These are phyloP conservation scores for Irpex sp. DNA, from an alignment of 1,284 basidiomycete genomes.

Conservation along the genomic window DNA sequence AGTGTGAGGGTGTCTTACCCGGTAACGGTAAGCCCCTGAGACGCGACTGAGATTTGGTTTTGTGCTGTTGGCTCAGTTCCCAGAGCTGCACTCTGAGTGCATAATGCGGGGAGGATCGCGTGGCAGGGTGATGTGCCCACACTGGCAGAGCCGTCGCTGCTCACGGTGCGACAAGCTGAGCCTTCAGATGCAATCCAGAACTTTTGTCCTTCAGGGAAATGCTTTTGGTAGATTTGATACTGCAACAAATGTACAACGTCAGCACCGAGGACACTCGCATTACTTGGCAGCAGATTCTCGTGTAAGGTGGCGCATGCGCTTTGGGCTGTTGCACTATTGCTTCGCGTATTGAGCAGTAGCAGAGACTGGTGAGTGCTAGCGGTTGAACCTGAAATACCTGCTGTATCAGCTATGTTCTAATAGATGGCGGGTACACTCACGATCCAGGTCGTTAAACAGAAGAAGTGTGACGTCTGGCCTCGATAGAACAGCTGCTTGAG, in stretches of 20 bases:
- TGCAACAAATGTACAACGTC: slow-evolving; percentile 23
- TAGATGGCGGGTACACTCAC: slow-evolving; percentile 11
- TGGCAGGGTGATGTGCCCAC: slow-evolving; percentile 20
- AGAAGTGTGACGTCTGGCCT: slow-evolving; percentile 17
- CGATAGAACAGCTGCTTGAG: not conserved
- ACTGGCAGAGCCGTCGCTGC: slow-evolving; percentile 19
- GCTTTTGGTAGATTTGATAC: slow-evolving; percentile 23
- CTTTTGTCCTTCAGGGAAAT: slow-evolving; percentile 17
- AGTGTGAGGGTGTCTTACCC: slow-evolving; percentile 19
- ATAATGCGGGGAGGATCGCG: slow-evolving; percentile 23
- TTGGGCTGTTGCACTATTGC: slow-evolving; percentile 15
- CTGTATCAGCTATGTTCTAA: not conserved
- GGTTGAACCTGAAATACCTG: slow-evolving; percentile 4
- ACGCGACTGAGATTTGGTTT: slow-evolving; percentile 19
- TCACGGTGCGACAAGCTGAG: slow-evolving; percentile 21
- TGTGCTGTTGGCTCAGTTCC: slow-evolving; percentile 16
- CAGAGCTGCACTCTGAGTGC: slow-evolving; percentile 24
- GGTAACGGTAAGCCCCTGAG: slow-evolving; percentile 22
- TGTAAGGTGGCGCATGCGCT: slow-evolving; percentile 20
- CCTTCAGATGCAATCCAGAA: slow-evolving; percentile 27
- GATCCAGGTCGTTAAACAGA: slow-evolving; percentile 26
- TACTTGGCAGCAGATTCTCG: slow-evolving; percentile 24
- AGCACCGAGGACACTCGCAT: slow-evolving; percentile 22
- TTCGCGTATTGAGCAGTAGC: slow-evolving; percentile 19
- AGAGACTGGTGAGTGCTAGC: slow-evolving; percentile 20